Percentiles rank a stretch among this genome's conserved stretches.
phyloP scores from a whole-genome alignment of 306 rosid genomes.

The Psophocarpus tetragonolobus region DNA sequence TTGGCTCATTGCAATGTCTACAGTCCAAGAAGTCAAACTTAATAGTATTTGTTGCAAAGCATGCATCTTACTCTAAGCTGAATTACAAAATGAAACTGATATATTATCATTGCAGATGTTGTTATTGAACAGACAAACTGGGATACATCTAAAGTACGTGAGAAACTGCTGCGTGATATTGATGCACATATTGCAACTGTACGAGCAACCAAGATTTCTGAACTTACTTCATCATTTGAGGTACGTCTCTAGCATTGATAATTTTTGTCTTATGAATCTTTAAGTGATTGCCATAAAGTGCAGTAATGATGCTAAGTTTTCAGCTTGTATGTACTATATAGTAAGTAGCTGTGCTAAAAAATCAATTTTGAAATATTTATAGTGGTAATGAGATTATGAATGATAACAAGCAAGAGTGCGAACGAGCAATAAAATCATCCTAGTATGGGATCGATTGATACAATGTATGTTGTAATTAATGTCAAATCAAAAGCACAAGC shows the following conservation, averaged over 20 bases:
- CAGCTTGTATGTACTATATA: background rate
- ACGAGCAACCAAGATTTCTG: constrained; percentile 77
- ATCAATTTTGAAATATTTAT: constrained; percentile 11
- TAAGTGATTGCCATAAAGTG: constrained; percentile 14
- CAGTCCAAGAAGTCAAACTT: constrained; percentile 12
- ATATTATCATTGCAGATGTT: constrained; percentile 66
- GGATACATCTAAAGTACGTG: constrained; percentile 85
- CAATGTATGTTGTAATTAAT: constrained; percentile 5
- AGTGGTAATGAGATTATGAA: background rate
- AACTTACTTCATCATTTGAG: constrained; percentile 70
- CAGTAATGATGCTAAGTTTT: constrained; percentile 11
- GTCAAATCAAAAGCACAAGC: background rate
- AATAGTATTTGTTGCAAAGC: constrained; percentile 28
- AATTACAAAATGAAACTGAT: constrained; percentile 31
- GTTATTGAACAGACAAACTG: constrained; percentile 72
- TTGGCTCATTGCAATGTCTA: constrained; percentile 27
- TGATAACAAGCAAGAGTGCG: constrained; percentile 13
- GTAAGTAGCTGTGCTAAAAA: background rate
- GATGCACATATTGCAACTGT: constrained; percentile 73
- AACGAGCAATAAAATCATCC: background rate
- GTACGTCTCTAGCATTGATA: constrained; percentile 40
- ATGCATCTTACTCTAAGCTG: constrained; percentile 5
- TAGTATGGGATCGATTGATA: background rate
- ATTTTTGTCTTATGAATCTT: constrained; percentile 25
- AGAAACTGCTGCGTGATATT: constrained; percentile 86